These are phyloP conservation scores for Coemansia sp. DNA, from an alignment of 192 early-diverging fungal species.

Conservation along the genomic window DNA sequence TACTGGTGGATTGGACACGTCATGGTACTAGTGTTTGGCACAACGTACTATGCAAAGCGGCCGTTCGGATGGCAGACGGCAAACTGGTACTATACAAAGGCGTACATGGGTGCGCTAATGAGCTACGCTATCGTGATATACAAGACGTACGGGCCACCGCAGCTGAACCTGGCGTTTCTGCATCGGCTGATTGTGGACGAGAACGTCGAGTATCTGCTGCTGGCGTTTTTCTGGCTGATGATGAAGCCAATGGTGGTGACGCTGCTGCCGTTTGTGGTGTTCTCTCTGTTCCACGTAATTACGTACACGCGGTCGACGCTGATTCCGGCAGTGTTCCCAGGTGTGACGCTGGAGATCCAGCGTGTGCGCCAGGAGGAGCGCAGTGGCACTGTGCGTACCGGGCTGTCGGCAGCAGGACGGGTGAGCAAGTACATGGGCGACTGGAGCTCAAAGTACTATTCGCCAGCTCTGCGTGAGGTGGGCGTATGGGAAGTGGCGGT, in stretches of 20 bases:
- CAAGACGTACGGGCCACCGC: slow-evolving; percentile 53
- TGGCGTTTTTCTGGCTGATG: slow-evolving; percentile 41
- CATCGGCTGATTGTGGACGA: slow-evolving; percentile 45
- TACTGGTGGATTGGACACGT: slow-evolving; percentile 56
- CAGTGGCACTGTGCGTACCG: background rate
- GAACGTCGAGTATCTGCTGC: slow-evolving; percentile 49
- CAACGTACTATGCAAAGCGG: slow-evolving; percentile 39
- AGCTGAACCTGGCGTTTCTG: slow-evolving; percentile 39
- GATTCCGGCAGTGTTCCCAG: slow-evolving; percentile 35
- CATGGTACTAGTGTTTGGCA: slow-evolving; percentile 31
- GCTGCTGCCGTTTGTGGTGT: slow-evolving; percentile 49
- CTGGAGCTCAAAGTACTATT: slow-evolving; percentile 42
- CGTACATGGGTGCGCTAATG: slow-evolving; percentile 39
- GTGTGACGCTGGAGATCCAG: slow-evolving; percentile 35
- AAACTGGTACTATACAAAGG: slow-evolving; percentile 47
- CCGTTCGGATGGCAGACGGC: slow-evolving; percentile 31
- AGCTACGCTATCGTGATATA: slow-evolving; percentile 52
- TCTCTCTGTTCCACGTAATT: slow-evolving; percentile 51
- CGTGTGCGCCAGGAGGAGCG: slow-evolving; percentile 21
- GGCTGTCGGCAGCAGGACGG: slow-evolving; percentile 22
- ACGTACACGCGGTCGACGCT: slow-evolving; percentile 37
- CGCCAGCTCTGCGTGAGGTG: slow-evolving; percentile 42
- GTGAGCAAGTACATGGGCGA: slow-evolving; percentile 40
- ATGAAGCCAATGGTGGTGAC: slow-evolving; percentile 30
- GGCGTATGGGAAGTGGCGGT: slow-evolving; percentile 49